These are phyloP conservation scores for Vachellia collinsii DNA, from an alignment of 306 rosid species.

Conservation along the genomic window DNA sequence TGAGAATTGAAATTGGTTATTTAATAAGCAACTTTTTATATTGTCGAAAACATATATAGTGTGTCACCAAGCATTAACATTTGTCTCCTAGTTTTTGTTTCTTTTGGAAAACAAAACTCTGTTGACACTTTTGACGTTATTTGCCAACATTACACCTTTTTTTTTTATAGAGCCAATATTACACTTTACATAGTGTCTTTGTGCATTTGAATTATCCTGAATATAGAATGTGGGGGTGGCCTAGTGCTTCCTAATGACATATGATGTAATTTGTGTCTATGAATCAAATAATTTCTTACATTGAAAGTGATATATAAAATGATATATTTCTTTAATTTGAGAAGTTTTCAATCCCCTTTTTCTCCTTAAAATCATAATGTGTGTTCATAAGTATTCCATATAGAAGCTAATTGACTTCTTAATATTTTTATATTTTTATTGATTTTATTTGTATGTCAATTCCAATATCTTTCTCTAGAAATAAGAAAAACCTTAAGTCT, in stretches of 20 bases:
- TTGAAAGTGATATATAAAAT: not conserved
- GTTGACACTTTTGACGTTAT: not conserved
- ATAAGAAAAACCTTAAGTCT: too few relatives aligned
- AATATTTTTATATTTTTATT: too few relatives aligned
- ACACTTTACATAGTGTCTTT: not conserved
- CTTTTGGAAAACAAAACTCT: not conserved
- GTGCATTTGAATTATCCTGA: not conserved
- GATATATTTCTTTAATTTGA: not conserved
- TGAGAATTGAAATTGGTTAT: not conserved
- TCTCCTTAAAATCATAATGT: not conserved
- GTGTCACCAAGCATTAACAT: slow-evolving; percentile 24
- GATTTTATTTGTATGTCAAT: not conserved
- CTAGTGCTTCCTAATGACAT: not conserved
- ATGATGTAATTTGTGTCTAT: not conserved
- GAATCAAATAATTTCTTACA: not conserved
- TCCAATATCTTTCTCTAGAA: too few relatives aligned
- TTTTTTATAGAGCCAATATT: too few relatives aligned
- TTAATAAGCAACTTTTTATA: slow-evolving; percentile 20
- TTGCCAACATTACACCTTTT: not conserved
- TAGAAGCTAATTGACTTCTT: not conserved
- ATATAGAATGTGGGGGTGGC: not conserved
- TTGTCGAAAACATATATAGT: not conserved
- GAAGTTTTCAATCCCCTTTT: not conserved
- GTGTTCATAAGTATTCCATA: not conserved
- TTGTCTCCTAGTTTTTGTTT: slow-evolving; percentile 28